Conservation (phyloP, 306 rosid genomes). For the Hippophae gyantsensis region DNA sequence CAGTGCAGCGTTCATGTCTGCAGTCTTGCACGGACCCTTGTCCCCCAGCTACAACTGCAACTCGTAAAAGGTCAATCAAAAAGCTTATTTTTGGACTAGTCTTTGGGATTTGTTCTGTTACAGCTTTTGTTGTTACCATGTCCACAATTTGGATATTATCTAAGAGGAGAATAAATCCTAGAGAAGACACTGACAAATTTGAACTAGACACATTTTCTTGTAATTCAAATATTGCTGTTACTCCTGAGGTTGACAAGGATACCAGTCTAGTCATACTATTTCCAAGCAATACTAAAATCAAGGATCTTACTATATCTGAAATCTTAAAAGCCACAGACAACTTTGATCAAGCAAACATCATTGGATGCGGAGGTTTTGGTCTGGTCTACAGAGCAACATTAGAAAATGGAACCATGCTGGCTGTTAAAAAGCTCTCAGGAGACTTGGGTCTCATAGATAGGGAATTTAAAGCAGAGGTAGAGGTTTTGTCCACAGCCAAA, state of each 20-base stretch:
- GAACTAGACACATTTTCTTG: conserved; percentile 56
- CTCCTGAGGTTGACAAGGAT: conserved; percentile 54
- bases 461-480: conserved; percentile 90
- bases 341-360: conserved; percentile 82
- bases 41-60: conserved; percentile 6
- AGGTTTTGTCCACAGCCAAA: conserved; percentile 81
- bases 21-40: not conserved
- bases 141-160: conserved; percentile 64
- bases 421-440: conserved; percentile 91
- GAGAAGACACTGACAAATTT: conserved; percentile 57
- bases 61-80: conserved; percentile 27
- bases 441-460: conserved; percentile 89
- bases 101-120: conserved; percentile 34
- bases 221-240: conserved; percentile 40
- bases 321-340: conserved; percentile 80
- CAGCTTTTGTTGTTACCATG: conserved; percentile 34
- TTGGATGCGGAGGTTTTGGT: conserved; percentile 96
- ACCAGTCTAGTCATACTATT: conserved; percentile 78
- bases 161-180: conserved; percentile 74
- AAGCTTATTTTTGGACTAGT: conserved; percentile 37
- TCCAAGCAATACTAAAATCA: conserved; percentile 47
- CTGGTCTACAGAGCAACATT: conserved; percentile 84
- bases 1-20: conserved; percentile 49
- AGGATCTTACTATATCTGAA: conserved; percentile 70
- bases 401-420: conserved; percentile 57